phyloP scores from a whole-genome alignment of 192 early-diverging fungal species.

The Allomyces arbusculus region DNA sequence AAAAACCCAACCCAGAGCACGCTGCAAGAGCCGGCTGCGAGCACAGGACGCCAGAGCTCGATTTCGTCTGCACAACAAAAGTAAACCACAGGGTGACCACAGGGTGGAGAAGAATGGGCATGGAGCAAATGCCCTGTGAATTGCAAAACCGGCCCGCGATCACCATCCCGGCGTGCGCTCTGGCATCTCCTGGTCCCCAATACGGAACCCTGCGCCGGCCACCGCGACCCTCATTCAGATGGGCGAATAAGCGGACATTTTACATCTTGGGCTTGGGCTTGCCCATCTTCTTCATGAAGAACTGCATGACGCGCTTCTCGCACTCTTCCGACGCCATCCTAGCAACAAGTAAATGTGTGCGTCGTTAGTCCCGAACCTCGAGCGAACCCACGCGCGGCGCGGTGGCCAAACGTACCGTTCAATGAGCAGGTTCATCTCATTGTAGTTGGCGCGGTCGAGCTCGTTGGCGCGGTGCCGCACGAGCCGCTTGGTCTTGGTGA shows the following conservation, averaged over 20 bases:
- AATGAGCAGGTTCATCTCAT: conserved; percentile 34
- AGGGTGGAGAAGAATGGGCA: too few relatives aligned
- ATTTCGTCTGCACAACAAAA: too few relatives aligned
- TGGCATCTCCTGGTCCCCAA: too few relatives aligned
- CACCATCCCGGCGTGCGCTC: too few relatives aligned
- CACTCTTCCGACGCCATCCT: conserved; percentile 28
- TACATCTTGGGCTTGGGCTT: conserved; percentile 8
- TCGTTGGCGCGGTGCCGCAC: conserved; percentile 21
- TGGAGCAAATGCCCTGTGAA: too few relatives aligned
- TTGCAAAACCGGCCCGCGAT: too few relatives aligned
- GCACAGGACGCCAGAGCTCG: too few relatives aligned
- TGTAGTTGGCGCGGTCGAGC: conserved; percentile 23
- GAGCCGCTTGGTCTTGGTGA: conserved; percentile 31
- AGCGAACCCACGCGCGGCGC: not conserved
- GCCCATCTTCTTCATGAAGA: conserved; percentile 16
- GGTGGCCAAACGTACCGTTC: conserved; percentile 6
- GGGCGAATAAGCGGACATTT: not conserved
- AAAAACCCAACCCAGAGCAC: too few relatives aligned
- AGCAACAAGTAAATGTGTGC: not conserved
- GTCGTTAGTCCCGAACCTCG: not conserved
- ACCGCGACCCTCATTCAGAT: too few relatives aligned
- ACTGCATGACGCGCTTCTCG: conserved; percentile 19
- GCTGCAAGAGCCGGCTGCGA: too few relatives aligned
- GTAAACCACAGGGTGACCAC: too few relatives aligned
- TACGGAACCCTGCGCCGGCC: too few relatives aligned